Conservation (phyloP, 1,139 yeast species). For the Yamadazyma triangularis region DNA sequence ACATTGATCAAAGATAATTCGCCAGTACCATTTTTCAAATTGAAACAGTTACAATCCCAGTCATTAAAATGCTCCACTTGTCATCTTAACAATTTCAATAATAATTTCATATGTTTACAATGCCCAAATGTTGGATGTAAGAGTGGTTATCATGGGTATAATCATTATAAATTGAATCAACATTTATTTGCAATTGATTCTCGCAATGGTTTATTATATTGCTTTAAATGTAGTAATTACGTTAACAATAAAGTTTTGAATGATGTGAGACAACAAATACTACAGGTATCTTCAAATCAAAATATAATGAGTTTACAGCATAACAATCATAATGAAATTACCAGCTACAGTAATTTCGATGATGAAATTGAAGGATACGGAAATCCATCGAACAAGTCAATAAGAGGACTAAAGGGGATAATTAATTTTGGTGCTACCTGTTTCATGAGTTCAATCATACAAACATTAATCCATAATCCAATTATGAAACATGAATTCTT, state of each 20-base stretch:
- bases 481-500: constrained; percentile 72
- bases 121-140: constrained; percentile 81
- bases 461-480: constrained; percentile 85
- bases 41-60: constrained; percentile 35
- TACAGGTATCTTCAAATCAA: constrained; percentile 4
- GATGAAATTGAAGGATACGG: constrained; percentile 16
- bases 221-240: constrained; percentile 74
- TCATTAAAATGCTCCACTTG: constrained; percentile 52
- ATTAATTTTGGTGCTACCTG: constrained; percentile 96
- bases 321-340: constrained; percentile 7
- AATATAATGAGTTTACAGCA: no score
- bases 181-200: constrained; percentile 75
- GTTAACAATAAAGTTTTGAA: constrained; percentile 60
- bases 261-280: constrained; percentile 36
- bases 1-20: constrained; percentile 29
- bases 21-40: constrained; percentile 22
- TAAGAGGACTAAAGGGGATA: constrained; percentile 78
- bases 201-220: constrained; percentile 56
- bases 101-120: constrained; percentile 68
- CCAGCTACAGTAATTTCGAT: constrained; percentile 22
- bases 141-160: constrained; percentile 47
- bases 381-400: constrained; percentile 57
- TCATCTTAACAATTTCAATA: constrained; percentile 39
- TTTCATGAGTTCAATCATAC: constrained; percentile 87
- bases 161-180: constrained; percentile 56